phyloP scores from a whole-genome alignment of 2,329 filamentous ascomycete genomes.

The Fragosphaeria purpurea region DNA sequence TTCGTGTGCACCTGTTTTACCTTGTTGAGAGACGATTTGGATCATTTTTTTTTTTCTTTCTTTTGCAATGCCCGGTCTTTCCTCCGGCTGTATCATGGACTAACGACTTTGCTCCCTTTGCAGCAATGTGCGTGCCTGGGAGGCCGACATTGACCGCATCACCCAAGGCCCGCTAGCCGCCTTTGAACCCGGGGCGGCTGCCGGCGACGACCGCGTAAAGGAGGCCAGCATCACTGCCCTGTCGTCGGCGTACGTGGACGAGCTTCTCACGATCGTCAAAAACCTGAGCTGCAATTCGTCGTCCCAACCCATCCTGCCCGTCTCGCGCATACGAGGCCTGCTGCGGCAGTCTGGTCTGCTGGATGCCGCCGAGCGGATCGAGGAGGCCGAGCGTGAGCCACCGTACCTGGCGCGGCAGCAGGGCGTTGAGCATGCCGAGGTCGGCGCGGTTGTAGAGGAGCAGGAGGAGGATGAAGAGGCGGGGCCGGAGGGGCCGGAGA shows the following conservation, averaged over 20 bases:
- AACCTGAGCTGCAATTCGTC: slow-evolving; percentile 60
- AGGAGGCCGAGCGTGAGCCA: slow-evolving; percentile 2
- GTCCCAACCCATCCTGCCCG: slow-evolving; percentile 50
- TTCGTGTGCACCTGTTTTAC: slow-evolving; percentile 21
- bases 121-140: slow-evolving; percentile 16
- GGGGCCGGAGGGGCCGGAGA: neutral
- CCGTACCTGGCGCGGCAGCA: neutral
- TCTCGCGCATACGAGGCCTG: slow-evolving; percentile 49
- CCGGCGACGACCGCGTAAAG: neutral
- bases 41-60: too few relatives aligned
- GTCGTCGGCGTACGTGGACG: slow-evolving; percentile 44
- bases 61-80: neutral
- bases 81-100: neutral
- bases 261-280: slow-evolving; percentile 59
- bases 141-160: slow-evolving; percentile 52
- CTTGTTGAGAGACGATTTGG: neutral
- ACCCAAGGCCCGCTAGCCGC: slow-evolving; percentile 36
- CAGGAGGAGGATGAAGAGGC: neutral
- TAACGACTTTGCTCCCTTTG: neutral
- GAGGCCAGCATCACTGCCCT: slow-evolving; percentile 29
- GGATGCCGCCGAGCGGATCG: slow-evolving; percentile 22
- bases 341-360: slow-evolving; percentile 54
- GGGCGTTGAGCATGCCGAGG: neutral
- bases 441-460: neutral
- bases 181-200: slow-evolving; percentile 7